phyloP scores from a whole-genome alignment of 768 basidiomycete genomes.

The Vararia minispora region DNA sequence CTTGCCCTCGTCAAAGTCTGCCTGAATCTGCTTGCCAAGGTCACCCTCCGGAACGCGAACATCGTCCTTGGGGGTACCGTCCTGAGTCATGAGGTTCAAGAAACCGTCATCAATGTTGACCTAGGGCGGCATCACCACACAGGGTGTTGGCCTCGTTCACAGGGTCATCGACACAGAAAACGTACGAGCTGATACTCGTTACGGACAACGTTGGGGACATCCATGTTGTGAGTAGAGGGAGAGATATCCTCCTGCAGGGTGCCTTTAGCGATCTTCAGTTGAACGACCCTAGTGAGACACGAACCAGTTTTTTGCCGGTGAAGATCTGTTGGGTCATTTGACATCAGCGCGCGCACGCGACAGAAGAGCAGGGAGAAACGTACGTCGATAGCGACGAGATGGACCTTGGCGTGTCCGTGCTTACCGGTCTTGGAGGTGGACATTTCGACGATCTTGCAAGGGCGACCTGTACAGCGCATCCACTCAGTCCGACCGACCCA shows the following conservation, averaged over 20 bases:
- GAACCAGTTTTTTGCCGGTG: slow-evolving; percentile 91
- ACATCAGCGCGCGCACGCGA: slow-evolving; percentile 5
- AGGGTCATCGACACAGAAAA: slow-evolving; percentile 6
- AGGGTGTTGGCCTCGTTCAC: not conserved
- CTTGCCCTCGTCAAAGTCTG: slow-evolving; percentile 74
- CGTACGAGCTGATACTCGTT: slow-evolving; percentile 84
- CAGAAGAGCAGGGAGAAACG: slow-evolving; percentile 28
- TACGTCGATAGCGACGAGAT: slow-evolving; percentile 94
- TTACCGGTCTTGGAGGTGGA: slow-evolving; percentile 68
- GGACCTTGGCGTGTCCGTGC: slow-evolving; percentile 99
- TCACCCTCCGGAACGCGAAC: slow-evolving; percentile 86
- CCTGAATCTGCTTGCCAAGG: slow-evolving; percentile 59
- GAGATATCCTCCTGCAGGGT: slow-evolving; percentile 74
- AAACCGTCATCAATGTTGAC: slow-evolving; percentile 89
- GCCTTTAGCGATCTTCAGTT: slow-evolving; percentile 6
- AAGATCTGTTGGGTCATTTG: slow-evolving; percentile 62
- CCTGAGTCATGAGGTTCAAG: slow-evolving; percentile 85
- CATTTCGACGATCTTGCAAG: slow-evolving; percentile 17
- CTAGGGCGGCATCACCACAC: slow-evolving; percentile 22
- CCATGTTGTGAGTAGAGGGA: slow-evolving; percentile 99
- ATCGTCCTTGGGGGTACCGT: slow-evolving; percentile 83
- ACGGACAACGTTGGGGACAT: slow-evolving; percentile 89
- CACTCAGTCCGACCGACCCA: too few species aligned
- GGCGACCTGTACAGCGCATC: slow-evolving; percentile 49
- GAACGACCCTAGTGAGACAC: slow-evolving; percentile 3